Base-by-base conservation (phyloP, 2,329 filamentous ascomycete species). In the Aquanectria penicillioides region DNA sequence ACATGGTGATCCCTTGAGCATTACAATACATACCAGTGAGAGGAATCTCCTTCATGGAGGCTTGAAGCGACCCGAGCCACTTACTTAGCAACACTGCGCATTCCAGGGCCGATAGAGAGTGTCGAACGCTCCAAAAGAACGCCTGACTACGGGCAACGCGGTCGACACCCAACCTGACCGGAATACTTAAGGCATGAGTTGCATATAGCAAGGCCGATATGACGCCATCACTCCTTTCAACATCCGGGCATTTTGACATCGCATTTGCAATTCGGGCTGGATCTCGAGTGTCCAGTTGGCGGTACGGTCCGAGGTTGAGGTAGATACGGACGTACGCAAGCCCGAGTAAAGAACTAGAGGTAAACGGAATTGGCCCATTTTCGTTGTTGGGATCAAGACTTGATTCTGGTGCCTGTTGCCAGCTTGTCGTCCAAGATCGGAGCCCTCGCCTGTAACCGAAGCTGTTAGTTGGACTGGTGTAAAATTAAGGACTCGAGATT, bases 91-190 rank as follows among this genome's bases (percentile, higher is more conserved):
- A 70, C 0, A 86, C 78, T 0, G 82, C 82, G 17, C 83, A 85
- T 63, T 86, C 84, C 0, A 86, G 73, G 1, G 80, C 81, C 4
- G 81, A 83, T 0, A 86, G 73, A 0, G 82, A 82, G 49, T 86
- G 83, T n/a, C 84, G 76, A 3, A 84, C 82, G 5, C 81, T 84
- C 83, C 83, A 86, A 43, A 85, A 81, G 38, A 84, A 83, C 0
- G 83, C 81, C 47, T 86, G 83, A 13, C 81, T 86, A 13, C 81
- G 74, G 0, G 82, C 82, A 1, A 86, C 83, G 12, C 81, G 78
- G 48, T 84, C 81, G 13, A 86, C 80, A 0, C 84, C 84, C 0
- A 86, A 66, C 18, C 83, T 74, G 5, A 86, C 83, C 0, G 84
- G 84, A 0, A 85, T 84, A 43, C 83, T 85, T 0, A 86, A 73